These are phyloP conservation scores for Cytospora piceicola DNA, from an alignment of 2,329 filamentous ascomycete genomes.

Conservation along the genomic window DNA sequence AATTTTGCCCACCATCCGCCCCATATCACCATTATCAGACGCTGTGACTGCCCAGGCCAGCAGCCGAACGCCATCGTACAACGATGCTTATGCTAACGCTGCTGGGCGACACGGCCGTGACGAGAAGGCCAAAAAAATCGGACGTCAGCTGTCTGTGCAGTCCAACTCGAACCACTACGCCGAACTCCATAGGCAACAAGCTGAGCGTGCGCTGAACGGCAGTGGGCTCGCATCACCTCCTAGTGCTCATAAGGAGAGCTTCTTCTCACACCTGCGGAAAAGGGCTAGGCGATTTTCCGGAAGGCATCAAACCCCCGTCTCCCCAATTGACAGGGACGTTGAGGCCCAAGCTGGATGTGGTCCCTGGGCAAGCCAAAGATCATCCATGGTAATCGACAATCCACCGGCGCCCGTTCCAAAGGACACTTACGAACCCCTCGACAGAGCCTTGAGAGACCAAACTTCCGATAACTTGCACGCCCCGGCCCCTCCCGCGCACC, in stretches of 20 bases:
- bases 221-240: constrained; percentile 76
- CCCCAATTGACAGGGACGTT: constrained; percentile 80
- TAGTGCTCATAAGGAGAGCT: constrained; percentile 86
- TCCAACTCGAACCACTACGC: constrained; percentile 93
- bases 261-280: constrained; percentile 96
- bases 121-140: constrained; percentile 85
- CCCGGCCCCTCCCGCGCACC: constrained; percentile 59
- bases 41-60: constrained; percentile 88
- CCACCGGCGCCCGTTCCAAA: constrained; percentile 53
- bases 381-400: constrained; percentile 77
- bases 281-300: constrained; percentile 90
- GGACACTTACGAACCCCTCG: constrained; percentile 62
- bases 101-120: constrained; percentile 44
- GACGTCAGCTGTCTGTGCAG: constrained; percentile 87
- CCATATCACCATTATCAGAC: constrained; percentile 95
- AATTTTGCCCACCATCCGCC: constrained; percentile 90
- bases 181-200: constrained; percentile 86
- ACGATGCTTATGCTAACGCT: constrained; percentile 51
- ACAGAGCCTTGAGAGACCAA: constrained; percentile 60
- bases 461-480: constrained; percentile 49
- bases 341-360: constrained; percentile 92
- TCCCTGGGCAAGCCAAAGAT: constrained; percentile 85
- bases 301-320: constrained; percentile 80
- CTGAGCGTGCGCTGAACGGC: constrained; percentile 87
- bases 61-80: constrained; percentile 60